phyloP scores from a whole-genome alignment of 139 green algal species.

The Chlamydomonas sp. region DNA sequence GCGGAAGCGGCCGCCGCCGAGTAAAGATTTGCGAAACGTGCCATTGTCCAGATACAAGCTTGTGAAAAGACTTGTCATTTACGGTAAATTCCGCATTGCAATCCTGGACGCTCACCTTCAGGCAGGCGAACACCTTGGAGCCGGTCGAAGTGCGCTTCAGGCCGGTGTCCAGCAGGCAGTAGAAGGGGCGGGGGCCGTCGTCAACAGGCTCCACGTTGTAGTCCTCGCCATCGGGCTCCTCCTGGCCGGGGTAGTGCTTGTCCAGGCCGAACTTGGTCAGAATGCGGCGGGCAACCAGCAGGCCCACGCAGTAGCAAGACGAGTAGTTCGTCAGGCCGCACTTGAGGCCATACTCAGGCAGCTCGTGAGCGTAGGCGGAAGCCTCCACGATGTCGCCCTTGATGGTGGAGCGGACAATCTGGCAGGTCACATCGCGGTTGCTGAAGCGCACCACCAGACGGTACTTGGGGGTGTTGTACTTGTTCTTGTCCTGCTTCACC shows the following conservation, averaged over 20 bases:
- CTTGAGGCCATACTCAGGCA: conserved; percentile 94
- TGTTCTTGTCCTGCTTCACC: conserved; percentile 99
- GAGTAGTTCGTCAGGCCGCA: conserved; percentile 98
- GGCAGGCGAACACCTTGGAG: conserved; percentile 89
- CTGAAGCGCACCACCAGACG: conserved; percentile 87
- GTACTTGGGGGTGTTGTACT: conserved; percentile 99
- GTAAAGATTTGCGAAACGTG: neutral
- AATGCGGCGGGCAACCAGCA: conserved; percentile 93
- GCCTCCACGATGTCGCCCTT: conserved; percentile 91
- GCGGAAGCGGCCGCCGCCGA: neutral
- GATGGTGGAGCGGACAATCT: conserved; percentile 95
- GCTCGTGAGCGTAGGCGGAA: conserved; percentile 94
- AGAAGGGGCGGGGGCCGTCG: conserved; percentile 94
- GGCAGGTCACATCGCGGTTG: conserved; percentile 91
- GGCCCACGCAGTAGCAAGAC: conserved; percentile 93
- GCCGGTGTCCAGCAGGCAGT: conserved; percentile 94
- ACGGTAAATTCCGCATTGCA: neutral
- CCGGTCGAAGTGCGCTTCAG: conserved; percentile 97
- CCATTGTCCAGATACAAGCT: too few species aligned
- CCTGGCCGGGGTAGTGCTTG: conserved; percentile 86
- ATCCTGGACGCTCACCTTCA: conserved; percentile 76
- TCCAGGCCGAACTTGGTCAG: conserved; percentile 95
- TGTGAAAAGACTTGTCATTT: too few species aligned
- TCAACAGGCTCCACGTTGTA: conserved; percentile 96
- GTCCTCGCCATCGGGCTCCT: conserved; percentile 90